Conservation (phyloP, 202 grass and related monocot species). For the Digitaria exilis region DNA sequence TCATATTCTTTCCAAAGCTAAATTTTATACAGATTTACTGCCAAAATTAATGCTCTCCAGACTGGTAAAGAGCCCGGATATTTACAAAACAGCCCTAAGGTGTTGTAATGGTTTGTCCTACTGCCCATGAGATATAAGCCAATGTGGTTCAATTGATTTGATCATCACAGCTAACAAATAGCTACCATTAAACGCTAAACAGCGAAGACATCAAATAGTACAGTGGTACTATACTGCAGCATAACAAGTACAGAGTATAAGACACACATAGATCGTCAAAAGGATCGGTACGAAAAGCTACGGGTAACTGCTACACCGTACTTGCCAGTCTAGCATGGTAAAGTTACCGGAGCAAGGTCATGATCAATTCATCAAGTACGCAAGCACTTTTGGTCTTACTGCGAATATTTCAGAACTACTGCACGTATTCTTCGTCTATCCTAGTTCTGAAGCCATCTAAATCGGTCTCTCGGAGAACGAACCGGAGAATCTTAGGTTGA, state of each 20-base stretch:
- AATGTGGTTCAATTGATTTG: not conserved
- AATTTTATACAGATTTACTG: not conserved
- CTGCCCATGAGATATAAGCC: not conserved
- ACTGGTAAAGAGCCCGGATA: not conserved
- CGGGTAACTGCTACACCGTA: not conserved
- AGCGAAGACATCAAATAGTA: not conserved
- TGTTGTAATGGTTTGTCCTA: not conserved
- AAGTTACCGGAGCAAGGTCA: conserved; percentile 27
- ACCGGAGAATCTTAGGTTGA: not conserved
- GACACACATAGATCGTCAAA: not conserved
- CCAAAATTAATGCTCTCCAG: not conserved
- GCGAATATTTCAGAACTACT: not conserved
- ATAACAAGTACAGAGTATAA: not conserved
- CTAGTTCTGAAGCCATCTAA: not conserved
- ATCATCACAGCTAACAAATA: not conserved
- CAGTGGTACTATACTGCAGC: not conserved
- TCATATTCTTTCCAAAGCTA: not conserved
- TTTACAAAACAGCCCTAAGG: not conserved
- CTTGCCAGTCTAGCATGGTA: conserved; percentile 8
- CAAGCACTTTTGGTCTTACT: not conserved
- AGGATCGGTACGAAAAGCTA: not conserved
- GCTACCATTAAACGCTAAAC: not conserved
- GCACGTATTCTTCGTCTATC: conserved; percentile 14
- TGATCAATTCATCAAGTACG: not conserved
- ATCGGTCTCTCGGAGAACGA: not conserved